Evolutionary conservation across 1,284 basidiomycete species (phyloP), one percentile per base, ranked within the genome.

Genomic region (Sporisorium scitamineum): DNA sequence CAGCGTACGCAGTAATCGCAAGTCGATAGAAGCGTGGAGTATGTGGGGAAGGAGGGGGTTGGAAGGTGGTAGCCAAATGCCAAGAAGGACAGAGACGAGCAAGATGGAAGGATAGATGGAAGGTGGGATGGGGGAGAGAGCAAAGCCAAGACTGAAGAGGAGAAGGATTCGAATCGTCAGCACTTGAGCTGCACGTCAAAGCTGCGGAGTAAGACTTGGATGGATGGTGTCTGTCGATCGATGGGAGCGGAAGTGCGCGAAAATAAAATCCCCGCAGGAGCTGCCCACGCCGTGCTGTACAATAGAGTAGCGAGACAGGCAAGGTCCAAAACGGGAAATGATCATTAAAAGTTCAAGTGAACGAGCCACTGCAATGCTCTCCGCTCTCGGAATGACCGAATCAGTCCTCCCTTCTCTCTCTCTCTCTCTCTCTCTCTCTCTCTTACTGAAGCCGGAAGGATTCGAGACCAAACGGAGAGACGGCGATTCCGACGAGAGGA

Each of bases 181-280:
- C 48, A 11, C 9, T 18, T n/a, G 48, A 31, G 48, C 27, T 31
- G 29, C 39, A 31, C 22, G n/a, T 42, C 39, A 42, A 20, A n/a
- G n/a, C n/a, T 13, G 48, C 48, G 27, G 27, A 50, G 29, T 4
- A 10, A 31, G 27, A 20, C n/a, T 10, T 50, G 27, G 39, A n/a
- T n/a, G 13, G 41, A 50, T 31, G 48, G 29, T 20, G n/a, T 31
- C 27, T 20, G 48, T 50, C 27, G 48, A 50, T 50, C 48, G 48
- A 50, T 20, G 48, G 18, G n/a, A 20, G 47, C 47, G 27, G 5
- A 48, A 7, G 26, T 29, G 47, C 47, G 27, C 26, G 29, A 50
- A 20, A n/a, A 20, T 48, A 26, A 16, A 27, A 26, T 48, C 47
- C 47, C 47, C 27, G 47, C 47, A 31, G 16, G 14, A n/a, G 24